A percentile compares a stretch with the other conserved stretches of the same genome.
Evolutionary conservation across 2,329 filamentous ascomycete genomes (phyloP).

Genomic region (Huntiella moniliformis): DNA sequence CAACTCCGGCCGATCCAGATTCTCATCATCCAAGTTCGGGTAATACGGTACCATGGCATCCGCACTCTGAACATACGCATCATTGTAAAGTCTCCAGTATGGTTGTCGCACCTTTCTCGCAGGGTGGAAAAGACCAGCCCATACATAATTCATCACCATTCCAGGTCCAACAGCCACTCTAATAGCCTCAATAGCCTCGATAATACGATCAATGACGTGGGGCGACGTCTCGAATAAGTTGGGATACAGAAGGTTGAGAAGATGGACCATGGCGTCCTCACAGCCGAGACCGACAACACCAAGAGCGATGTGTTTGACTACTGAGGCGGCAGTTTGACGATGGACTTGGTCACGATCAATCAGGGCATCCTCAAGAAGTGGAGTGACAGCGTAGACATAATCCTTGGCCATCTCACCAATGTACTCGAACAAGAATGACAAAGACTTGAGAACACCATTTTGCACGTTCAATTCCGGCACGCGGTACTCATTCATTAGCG

Average conservation of each 20-base stretch:
- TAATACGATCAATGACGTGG: constrained; percentile 93
- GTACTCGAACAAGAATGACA: constrained; percentile 96
- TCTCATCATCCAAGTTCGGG: constrained; percentile 66
- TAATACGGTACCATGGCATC: constrained; percentile 96
- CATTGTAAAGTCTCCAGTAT: constrained; percentile 95
- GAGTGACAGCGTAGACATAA: constrained; percentile 95
- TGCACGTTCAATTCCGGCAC: constrained; percentile 97
- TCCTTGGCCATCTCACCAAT: constrained; percentile 99
- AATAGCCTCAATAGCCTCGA: constrained; percentile 93
- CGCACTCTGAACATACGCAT: constrained; percentile 82
- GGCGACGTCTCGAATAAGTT: constrained; percentile 96
- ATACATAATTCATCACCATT: constrained; percentile 91
- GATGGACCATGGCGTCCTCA: constrained; percentile 94
- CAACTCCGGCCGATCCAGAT: constrained; percentile 60
- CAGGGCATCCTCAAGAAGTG: constrained; percentile 84
- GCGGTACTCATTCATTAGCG: constrained; percentile 97
- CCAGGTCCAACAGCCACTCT: constrained; percentile 85
- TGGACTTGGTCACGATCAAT: constrained; percentile 98
- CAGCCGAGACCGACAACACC: constrained; percentile 95
- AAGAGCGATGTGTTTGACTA: constrained; percentile 93
- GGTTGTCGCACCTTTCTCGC: constrained; percentile 84
- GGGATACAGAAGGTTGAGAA: constrained; percentile 88
- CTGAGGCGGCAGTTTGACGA: constrained; percentile 84
- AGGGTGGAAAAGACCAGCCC: constrained; percentile 93
- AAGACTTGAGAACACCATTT: constrained; percentile 90